Percentiles rank a stretch among this genome's conserved stretches.
These are phyloP conservation scores for Berberis vulgaris DNA, from an alignment of 164 flowering plant species.

Conservation along the genomic window DNA sequence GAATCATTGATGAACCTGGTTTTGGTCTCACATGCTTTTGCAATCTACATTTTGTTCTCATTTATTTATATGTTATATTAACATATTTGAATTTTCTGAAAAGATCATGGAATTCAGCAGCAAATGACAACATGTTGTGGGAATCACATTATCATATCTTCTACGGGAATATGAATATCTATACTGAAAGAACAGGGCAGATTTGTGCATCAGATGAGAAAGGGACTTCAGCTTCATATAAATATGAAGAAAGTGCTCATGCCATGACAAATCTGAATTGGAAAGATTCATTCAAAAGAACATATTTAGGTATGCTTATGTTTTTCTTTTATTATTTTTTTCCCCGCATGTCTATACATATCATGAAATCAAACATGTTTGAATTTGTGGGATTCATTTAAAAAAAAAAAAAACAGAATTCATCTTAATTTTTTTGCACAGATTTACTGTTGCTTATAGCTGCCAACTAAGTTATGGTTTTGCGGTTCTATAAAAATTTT, in stretches of 20 bases:
- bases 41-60: background rate
- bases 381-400: too few relatives aligned
- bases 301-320: slow-evolving; percentile 40
- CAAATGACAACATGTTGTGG: slow-evolving; percentile 68
- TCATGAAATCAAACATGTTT: background rate
- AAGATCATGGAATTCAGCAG: slow-evolving; percentile 84
- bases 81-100: slow-evolving; percentile 8
- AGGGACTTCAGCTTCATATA: background rate
- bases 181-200: slow-evolving; percentile 12
- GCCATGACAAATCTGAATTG: slow-evolving; percentile 22
- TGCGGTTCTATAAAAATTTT: too few relatives aligned
- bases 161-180: slow-evolving; percentile 23
- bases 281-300: slow-evolving; percentile 47
- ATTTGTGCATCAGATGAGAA: slow-evolving; percentile 5
- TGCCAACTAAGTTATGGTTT: too few relatives aligned
- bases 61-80: background rate
- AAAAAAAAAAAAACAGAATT: background rate
- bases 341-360: background rate
- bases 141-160: slow-evolving; percentile 33
- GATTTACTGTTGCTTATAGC: too few relatives aligned
- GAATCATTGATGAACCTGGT: background rate
- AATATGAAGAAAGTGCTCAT: slow-evolving; percentile 6
- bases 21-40: background rate
- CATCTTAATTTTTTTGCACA: background rate
- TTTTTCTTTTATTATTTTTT: background rate